Evolutionary conservation across 148 eudicot species (phyloP).

Genomic region (Rhododendron henanense): DNA sequence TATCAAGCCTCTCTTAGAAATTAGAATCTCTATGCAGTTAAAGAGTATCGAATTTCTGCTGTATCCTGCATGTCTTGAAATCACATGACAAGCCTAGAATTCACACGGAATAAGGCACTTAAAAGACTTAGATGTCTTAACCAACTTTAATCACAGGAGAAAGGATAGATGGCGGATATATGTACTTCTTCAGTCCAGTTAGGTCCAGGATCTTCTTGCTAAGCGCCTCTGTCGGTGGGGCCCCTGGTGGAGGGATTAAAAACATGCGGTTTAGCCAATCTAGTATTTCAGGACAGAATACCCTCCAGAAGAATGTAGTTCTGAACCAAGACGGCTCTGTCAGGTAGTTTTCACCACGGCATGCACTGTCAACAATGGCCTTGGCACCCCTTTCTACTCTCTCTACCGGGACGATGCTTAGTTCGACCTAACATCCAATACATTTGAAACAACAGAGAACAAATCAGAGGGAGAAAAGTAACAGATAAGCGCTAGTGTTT

Average conservation of each 20-base stretch:
- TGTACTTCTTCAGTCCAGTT: constrained; percentile 32
- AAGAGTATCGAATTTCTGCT: background rate
- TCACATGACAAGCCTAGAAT: background rate
- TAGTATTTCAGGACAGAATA: constrained; percentile 38
- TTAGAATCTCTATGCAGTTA: background rate
- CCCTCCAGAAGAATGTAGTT: constrained; percentile 28
- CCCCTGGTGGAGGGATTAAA: constrained; percentile 32
- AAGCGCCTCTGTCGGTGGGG: constrained; percentile 29
- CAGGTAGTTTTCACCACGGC: background rate
- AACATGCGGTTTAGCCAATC: constrained; percentile 30
- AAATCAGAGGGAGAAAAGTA: background rate
- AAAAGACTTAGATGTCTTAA: background rate
- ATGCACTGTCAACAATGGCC: background rate
- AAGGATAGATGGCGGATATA: constrained; percentile 41
- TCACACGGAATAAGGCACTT: background rate
- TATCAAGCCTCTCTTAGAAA: background rate
- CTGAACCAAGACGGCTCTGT: background rate
- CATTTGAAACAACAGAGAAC: background rate
- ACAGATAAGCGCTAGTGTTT: background rate
- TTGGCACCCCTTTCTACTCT: background rate
- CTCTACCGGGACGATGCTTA: background rate
- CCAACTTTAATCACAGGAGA: constrained; percentile 19
- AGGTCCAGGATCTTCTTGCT: constrained; percentile 48
- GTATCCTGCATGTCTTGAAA: background rate
- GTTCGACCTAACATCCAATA: background rate